Evolutionary conservation across 768 basidiomycete species (phyloP).

Genomic region (Kwoniella mangroviensis): DNA sequence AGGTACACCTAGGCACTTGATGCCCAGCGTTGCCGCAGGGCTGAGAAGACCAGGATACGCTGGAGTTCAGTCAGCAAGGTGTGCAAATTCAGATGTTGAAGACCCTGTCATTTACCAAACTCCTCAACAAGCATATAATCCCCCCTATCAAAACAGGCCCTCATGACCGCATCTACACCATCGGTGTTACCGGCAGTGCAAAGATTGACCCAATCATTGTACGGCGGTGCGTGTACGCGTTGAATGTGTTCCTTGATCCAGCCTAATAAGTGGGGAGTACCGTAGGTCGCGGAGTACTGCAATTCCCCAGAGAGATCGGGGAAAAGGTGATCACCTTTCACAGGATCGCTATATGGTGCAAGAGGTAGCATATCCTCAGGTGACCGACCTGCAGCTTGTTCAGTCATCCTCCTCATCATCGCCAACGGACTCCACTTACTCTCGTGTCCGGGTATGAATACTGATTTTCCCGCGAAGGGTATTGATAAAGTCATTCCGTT

Average conservation of each 20-base stretch:
- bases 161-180: conserved; percentile 57
- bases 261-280: conserved; percentile 33
- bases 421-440: conserved; percentile 31
- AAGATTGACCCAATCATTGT: conserved; percentile 65
- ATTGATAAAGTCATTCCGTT: conserved; percentile 49
- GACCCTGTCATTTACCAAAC: conserved; percentile 65
- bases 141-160: conserved; percentile 36
- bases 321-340: conserved; percentile 32
- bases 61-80: conserved; percentile 39
- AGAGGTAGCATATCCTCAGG: conserved; percentile 37
- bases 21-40: conserved; percentile 62
- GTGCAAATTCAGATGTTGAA: background rate
- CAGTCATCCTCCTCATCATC: background rate
- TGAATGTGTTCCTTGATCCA: conserved; percentile 44
- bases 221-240: conserved; percentile 58
- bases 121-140: conserved; percentile 62
- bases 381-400: conserved; percentile 7
- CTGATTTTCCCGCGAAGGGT: conserved; percentile 44
- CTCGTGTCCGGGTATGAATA: conserved; percentile 43
- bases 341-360: conserved; percentile 28
- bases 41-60: conserved; percentile 58
- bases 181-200: conserved; percentile 74
- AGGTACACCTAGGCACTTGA: conserved; percentile 58
- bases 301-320: conserved; percentile 43
- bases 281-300: conserved; percentile 41